A percentile compares a stretch with the other conserved stretches of the same genome.
Evolutionary conservation across 2,329 filamentous ascomycete genomes (phyloP).

Genomic region (Ophiocordyceps australis): DNA sequence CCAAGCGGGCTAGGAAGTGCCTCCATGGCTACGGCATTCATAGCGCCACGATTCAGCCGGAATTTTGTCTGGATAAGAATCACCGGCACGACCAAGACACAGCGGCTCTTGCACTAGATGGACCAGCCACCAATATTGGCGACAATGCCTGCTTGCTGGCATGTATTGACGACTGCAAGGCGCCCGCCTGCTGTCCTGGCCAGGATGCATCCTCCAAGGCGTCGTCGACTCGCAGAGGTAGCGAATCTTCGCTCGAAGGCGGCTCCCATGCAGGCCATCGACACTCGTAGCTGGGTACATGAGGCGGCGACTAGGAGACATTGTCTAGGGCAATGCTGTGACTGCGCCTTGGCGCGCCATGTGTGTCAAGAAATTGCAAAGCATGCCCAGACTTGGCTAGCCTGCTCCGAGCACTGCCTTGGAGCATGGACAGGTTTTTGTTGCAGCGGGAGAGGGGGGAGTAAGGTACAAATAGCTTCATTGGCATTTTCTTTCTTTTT

Average conservation of each 20-base stretch:
- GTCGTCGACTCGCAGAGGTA: slow-evolving; percentile 16
- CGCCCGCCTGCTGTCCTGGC: slow-evolving; percentile 12
- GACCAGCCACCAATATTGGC: slow-evolving; percentile 9
- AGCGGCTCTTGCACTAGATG: slow-evolving; percentile 16
- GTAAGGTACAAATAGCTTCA: too few species aligned
- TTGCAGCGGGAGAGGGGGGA: too few species aligned
- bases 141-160: slow-evolving; percentile 29
- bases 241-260: slow-evolving; percentile 12
- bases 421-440: too few species aligned
- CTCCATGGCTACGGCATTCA: slow-evolving; percentile 94
- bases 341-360: too few species aligned
- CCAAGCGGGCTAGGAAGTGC: slow-evolving; percentile 65
- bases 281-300: too few species aligned
- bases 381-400: too few species aligned
- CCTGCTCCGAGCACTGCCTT: too few species aligned
- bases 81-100: slow-evolving; percentile 20
- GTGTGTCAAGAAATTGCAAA: too few species aligned
- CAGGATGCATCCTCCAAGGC: slow-evolving; percentile 13
- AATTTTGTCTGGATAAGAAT: slow-evolving; percentile 46
- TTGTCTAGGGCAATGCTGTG: too few species aligned
- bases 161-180: slow-evolving; percentile 18
- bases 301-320: too few species aligned
- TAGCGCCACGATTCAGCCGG: slow-evolving; percentile 91
- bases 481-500: too few species aligned
- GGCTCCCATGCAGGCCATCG: slow-evolving; percentile 1